Base-by-base conservation (phyloP, 202 grass and related monocot genomes). In the Bolboschoenoplectus hybrid region DNA sequence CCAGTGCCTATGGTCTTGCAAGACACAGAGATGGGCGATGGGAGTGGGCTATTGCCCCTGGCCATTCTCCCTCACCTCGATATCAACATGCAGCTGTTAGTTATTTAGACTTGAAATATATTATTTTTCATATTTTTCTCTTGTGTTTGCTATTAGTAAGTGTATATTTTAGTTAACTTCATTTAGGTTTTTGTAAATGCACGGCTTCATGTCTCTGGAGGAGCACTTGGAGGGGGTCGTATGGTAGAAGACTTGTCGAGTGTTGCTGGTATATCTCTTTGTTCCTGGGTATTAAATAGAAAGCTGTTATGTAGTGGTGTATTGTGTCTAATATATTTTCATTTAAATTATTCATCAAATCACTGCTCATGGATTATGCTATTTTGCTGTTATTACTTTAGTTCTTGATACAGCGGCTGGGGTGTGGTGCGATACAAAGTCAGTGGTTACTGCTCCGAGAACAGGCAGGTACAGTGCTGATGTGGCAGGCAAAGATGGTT, bases 1-100 rank as follows among this genome's bases (percentile, higher is more conserved):
- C 93, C 74, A 96, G 90, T 91, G 97, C 92, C 1, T 99, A 96
- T 87, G 97, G 97, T 87, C 97, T 99, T 75, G 97, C 97, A 88
- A 99, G 95, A 86, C 97, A 99, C 86, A 99, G 97, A 77, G 97
- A 99, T 88, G 97, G 97, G 9, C 90, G 97, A 50, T 99, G 97
- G 97, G 97, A 99, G 88, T 99, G 97, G 97, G 97, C 97, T 85
- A 99, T 99, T 81, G 97, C 97, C 82, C 97, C 97, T 89, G 93
- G 97, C 35, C 90, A 95, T 39, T 96, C 97, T 87, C 97, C 97
- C 85, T 96, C 97, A 87, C 85, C 97, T 14, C 90, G 97, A 94
- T 99, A 99, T 72, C 97, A 99, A 81, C 97, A 99, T 82, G 97
- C 97, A 72, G 93, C 97, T 87, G 97, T 99, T 85, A 94, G 87